Conservation (phyloP, 164 flowering plant species). For the Buxus sempervirens region DNA sequence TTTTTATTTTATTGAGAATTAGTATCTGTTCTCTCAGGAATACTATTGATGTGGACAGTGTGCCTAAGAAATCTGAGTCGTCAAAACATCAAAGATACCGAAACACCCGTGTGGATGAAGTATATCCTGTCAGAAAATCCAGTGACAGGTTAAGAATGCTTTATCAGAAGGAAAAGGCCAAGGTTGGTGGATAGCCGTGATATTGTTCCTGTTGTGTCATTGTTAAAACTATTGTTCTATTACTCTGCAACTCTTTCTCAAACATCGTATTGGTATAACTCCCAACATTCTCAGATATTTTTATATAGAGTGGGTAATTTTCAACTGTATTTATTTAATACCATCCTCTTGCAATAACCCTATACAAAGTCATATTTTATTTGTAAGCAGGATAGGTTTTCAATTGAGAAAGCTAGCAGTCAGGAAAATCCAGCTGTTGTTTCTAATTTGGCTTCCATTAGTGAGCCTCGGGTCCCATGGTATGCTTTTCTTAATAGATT, state of each 20-base stretch:
- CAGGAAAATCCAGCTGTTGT: slow-evolving; percentile 28
- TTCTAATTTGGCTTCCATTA: slow-evolving; percentile 30
- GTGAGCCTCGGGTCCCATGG: slow-evolving; percentile 32
- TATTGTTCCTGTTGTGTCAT: too few species aligned
- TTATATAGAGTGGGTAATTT: too few species aligned
- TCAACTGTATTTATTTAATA: too few species aligned
- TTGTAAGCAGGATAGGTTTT: slow-evolving; percentile 37
- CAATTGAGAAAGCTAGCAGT: slow-evolving; percentile 23
- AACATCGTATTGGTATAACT: too few species aligned
- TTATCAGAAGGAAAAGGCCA: slow-evolving; percentile 51
- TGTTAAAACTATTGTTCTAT: too few species aligned
- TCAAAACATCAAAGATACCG: slow-evolving; percentile 56
- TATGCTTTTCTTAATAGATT: slow-evolving; percentile 21
- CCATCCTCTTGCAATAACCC: too few species aligned
- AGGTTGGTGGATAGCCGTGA: slow-evolving; percentile 38
- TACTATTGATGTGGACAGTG: slow-evolving; percentile 23
- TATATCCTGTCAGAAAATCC: slow-evolving; percentile 71
- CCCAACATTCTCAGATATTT: too few species aligned
- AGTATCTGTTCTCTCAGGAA: slow-evolving; percentile 19
- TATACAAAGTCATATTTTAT: neutral
- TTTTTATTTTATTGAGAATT: slow-evolving; percentile 6
- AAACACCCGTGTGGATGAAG: slow-evolving; percentile 73
- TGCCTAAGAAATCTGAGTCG: slow-evolving; percentile 46
- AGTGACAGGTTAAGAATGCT: slow-evolving; percentile 42
- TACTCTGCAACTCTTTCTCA: too few species aligned